Conservation (phyloP, 306 rosid genomes). For the Carpinus viminea region DNA sequence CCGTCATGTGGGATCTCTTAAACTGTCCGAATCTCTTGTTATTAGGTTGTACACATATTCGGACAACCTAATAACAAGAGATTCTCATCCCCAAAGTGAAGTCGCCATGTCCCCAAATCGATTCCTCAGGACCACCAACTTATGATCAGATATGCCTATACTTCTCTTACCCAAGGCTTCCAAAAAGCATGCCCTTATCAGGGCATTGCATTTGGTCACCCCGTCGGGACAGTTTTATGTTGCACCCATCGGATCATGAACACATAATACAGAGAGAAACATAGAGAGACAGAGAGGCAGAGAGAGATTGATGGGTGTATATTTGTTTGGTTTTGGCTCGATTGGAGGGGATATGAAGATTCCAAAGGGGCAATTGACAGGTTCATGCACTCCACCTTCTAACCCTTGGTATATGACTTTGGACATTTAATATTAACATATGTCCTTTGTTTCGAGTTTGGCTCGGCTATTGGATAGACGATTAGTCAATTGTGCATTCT, state of each 20-base stretch:
- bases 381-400: constrained; percentile 11
- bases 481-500: neutral
- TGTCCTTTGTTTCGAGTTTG: neutral
- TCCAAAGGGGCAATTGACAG: neutral
- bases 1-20: too few relatives aligned
- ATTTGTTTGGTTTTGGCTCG: neutral
- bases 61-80: too few relatives aligned
- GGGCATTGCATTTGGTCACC: neutral
- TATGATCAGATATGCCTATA: neutral
- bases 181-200: neutral
- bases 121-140: neutral
- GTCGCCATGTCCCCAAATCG: neutral
- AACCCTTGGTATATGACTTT: neutral
- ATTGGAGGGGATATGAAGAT: neutral
- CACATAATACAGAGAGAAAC: neutral
- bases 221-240: neutral
- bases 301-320: neutral
- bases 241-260: neutral
- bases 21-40: too few relatives aligned
- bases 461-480: neutral
- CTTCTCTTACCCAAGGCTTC: neutral
- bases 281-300: neutral
- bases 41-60: too few relatives aligned
- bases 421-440: neutral
- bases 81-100: neutral